These are phyloP conservation scores for Pichia inconspicua DNA, from an alignment of 1,139 yeast species.

Conservation along the genomic window DNA sequence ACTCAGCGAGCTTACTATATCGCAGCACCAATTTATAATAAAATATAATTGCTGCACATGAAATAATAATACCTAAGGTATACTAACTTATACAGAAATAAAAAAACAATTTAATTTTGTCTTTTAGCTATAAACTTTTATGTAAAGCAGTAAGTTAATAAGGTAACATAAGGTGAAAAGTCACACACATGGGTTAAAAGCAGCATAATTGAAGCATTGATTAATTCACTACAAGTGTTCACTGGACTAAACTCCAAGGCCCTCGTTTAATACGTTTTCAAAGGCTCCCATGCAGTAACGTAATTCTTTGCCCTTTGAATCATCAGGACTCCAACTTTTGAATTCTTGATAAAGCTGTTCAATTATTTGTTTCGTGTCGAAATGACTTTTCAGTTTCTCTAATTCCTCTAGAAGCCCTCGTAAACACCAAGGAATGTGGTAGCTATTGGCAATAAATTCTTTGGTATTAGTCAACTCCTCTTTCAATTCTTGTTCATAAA, in stretches of 20 bases:
- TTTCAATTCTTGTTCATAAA: slow-evolving; percentile 32
- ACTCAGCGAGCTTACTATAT: too few species aligned
- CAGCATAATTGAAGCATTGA: too few species aligned
- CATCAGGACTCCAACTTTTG: slow-evolving; percentile 36
- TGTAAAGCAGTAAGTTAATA: too few species aligned
- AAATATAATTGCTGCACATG: too few species aligned
- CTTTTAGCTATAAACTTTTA: too few species aligned
- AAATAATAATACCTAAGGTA: too few species aligned
- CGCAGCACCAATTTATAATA: too few species aligned
- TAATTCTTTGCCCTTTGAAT: slow-evolving; percentile 35
- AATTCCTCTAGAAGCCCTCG: slow-evolving; percentile 47
- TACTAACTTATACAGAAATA: too few species aligned
- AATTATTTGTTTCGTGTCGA: slow-evolving; percentile 30
- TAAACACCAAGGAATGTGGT: slow-evolving; percentile 52
- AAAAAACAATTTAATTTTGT: too few species aligned
- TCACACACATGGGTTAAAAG: too few species aligned
- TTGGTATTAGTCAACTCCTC: slow-evolving; percentile 38
- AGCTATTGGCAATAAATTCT: slow-evolving; percentile 45
- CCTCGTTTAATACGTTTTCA: slow-evolving; percentile 12
- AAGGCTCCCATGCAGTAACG: slow-evolving; percentile 29
- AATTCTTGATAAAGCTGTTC: slow-evolving; percentile 31
- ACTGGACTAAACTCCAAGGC: slow-evolving; percentile 3
- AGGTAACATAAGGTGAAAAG: too few species aligned
- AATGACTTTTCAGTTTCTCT: slow-evolving; percentile 38
- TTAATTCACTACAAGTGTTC: too few species aligned